Base-by-base conservation (phyloP, 169 alveolate species). In the Plasmodium reichenowi region DNA sequence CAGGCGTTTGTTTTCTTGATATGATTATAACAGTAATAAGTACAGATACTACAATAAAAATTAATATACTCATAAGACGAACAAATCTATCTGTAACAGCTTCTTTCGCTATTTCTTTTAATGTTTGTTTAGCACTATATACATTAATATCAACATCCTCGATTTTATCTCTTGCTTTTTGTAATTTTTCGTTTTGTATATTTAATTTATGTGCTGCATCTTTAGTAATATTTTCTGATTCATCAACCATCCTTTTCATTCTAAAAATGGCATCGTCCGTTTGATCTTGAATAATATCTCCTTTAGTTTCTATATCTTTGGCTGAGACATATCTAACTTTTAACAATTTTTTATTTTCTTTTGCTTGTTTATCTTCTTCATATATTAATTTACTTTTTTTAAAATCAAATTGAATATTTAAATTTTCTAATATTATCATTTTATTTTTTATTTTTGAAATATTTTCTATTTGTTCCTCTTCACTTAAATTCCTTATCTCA, bases 131-230 rank as follows among this genome's bases (percentile, higher is more conserved):
- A 26, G 90, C 90, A 70, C 62, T 48, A 10, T 78, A 50, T 38
- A 80, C 83, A 67, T 80, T 80, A 7, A 24, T 80, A 32, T 80
- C 90, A 17, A 80, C 90, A 59, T 80, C 90, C n/a, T 80, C 90
- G 13, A 80, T 72, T 52, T 80, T 80, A 24, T 80, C 90, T 43
- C 38, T 80, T 29, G 70, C 90, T 59, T 68, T 58, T 70, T 32
- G 52, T 59, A 80, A 47, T 80, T 80, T 80, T 54, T 68, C 83
- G 24, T 67, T 80, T 47, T 80, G 90, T 52, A 38, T 60, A 67
- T n/a, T 58, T 56, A 80, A 80, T 80, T 68, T 66, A 15, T 47
- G 47, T 38, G 66, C 83, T 48, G 90, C 90, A 9, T 56, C 72
- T 80, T n/a, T 80, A 3, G 90, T 80, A 29, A 80, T 80, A 59